phyloP scores from a whole-genome alignment of 2,329 filamentous ascomycete genomes.

The Niveomyces coronatus region DNA sequence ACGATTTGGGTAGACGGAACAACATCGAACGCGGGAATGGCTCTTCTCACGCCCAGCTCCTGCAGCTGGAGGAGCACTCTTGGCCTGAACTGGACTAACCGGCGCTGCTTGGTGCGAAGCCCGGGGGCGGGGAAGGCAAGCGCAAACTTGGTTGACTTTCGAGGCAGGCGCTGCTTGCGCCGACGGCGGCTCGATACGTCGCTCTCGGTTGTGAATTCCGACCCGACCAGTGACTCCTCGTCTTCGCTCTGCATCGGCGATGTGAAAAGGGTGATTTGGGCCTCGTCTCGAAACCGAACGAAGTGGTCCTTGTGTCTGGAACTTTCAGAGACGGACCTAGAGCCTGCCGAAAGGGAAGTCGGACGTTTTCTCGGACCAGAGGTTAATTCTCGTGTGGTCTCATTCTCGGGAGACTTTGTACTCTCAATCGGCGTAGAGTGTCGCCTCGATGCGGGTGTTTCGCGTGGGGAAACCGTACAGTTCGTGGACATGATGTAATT shows the following conservation, averaged over 20 bases:
- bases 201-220: conserved; percentile 28
- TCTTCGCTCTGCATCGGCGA: conserved; percentile 35
- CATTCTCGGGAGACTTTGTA: background rate
- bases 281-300: conserved; percentile 36
- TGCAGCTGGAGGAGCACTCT: conserved; percentile 64
- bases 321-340: conserved; percentile 28
- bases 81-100: conserved; percentile 57
- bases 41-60: conserved; percentile 49
- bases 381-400: background rate
- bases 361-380: background rate
- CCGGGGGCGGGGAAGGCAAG: conserved; percentile 58
- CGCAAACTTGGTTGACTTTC: conserved; percentile 52
- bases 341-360: conserved; percentile 13
- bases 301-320: conserved; percentile 30
- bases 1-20: conserved; percentile 55
- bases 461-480: too few relatives aligned
- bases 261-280: conserved; percentile 20
- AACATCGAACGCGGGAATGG: conserved; percentile 62
- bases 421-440: conserved; percentile 1
- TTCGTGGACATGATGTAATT: too few relatives aligned
- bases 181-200: conserved; percentile 26
- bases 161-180: conserved; percentile 34
- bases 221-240: conserved; percentile 31
- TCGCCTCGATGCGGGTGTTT: too few relatives aligned
- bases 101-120: conserved; percentile 49